Evolutionary conservation across 768 basidiomycete species (phyloP).

Genomic region (Rubroboletus satanas): DNA sequence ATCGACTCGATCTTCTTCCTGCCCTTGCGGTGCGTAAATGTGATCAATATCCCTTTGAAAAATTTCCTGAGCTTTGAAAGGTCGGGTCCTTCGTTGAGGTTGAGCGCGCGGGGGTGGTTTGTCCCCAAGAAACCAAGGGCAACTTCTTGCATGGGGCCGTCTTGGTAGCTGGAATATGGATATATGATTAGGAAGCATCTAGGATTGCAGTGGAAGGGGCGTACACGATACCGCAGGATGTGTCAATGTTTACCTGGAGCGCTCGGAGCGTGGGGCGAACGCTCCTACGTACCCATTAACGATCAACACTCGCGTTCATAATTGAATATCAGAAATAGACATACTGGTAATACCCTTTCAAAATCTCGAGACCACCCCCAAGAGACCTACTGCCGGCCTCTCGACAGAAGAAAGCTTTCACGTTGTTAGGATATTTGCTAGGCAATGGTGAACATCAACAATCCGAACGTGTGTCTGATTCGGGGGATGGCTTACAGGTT

Average conservation of each 20-base stretch:
- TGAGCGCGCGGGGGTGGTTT: conserved; percentile 30
- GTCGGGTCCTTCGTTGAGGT: conserved; percentile 17
- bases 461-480: not conserved
- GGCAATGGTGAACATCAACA: not conserved
- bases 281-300: conserved; percentile 30
- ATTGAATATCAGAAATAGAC: conserved; percentile 8
- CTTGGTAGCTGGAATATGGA: conserved; percentile 24
- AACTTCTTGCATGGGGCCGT: conserved; percentile 24
- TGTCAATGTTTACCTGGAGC: conserved; percentile 47
- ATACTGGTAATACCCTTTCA: conserved; percentile 51
- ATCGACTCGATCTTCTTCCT: conserved; percentile 37
- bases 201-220: not conserved
- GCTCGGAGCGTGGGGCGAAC: conserved; percentile 41
- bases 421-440: conserved; percentile 45
- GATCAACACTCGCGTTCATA: not conserved
- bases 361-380: conserved; percentile 39
- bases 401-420: conserved; percentile 41
- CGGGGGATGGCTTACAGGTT: conserved; percentile 38
- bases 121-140: conserved; percentile 30
- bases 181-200: not conserved
- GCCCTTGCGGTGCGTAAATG: conserved; percentile 22
- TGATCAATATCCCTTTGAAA: conserved; percentile 36
- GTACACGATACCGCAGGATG: conserved; percentile 44
- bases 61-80: conserved; percentile 37
- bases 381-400: conserved; percentile 26